phyloP scores from a whole-genome alignment of 768 basidiomycete species.

The Hygrophoropsis aurantiaca region DNA sequence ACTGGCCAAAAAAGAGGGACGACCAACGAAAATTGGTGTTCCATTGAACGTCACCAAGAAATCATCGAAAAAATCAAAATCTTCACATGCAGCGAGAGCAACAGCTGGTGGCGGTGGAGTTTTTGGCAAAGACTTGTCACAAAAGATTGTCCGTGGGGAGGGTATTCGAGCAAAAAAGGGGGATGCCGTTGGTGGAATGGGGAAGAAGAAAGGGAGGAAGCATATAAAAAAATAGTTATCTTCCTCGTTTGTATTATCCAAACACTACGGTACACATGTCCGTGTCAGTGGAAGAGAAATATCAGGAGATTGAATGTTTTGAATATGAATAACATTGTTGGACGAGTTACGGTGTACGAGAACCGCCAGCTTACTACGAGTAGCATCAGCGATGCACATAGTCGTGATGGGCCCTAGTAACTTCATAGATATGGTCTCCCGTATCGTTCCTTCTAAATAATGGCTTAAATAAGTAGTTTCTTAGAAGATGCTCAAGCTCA shows the following conservation, averaged over 20 bases:
- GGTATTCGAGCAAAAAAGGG: conserved; percentile 67
- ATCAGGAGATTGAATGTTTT: too few species aligned
- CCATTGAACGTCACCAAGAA: conserved; percentile 37
- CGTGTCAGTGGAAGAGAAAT: too few species aligned
- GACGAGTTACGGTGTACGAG: too few species aligned
- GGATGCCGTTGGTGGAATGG: conserved; percentile 51
- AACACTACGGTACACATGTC: background rate
- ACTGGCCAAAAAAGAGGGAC: conserved; percentile 77
- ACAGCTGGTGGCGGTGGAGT: conserved; percentile 33
- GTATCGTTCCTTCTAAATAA: too few species aligned
- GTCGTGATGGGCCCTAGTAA: too few species aligned
- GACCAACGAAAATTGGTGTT: conserved; percentile 74
- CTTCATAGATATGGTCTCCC: too few species aligned
- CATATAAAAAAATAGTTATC: conserved; percentile 28
- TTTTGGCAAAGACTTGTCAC: conserved; percentile 64
- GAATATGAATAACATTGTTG: too few species aligned
- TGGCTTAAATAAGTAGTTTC: too few species aligned
- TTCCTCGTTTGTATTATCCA: too few species aligned
- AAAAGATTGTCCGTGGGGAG: conserved; percentile 44
- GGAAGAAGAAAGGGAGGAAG: conserved; percentile 44
- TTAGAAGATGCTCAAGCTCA: too few species aligned
- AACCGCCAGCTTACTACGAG: too few species aligned
- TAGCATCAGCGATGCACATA: too few species aligned
- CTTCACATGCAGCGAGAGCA: conserved; percentile 27
- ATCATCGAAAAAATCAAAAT: conserved; percentile 28